Conservation (phyloP, 108 stramenopile species). For the Parietichytrium sp. region DNA sequence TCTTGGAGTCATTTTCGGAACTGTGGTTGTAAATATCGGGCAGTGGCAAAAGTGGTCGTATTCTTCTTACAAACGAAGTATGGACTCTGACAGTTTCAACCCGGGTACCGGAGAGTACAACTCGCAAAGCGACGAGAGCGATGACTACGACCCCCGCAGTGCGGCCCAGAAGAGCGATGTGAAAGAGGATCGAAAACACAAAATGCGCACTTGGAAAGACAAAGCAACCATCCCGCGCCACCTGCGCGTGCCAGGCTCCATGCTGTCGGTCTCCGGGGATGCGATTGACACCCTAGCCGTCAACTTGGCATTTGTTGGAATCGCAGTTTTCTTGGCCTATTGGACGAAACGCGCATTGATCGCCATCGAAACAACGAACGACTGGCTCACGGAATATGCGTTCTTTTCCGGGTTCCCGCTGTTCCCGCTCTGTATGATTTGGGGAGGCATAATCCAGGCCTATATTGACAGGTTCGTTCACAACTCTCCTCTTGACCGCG, state of each 20-base stretch:
- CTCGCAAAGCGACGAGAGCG: too few species aligned
- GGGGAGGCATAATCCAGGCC: not conserved
- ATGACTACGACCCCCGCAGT: too few species aligned
- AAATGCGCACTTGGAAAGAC: constrained; percentile 24
- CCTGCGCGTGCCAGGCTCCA: not conserved
- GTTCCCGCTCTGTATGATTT: constrained; percentile 22
- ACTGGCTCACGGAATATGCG: constrained; percentile 24
- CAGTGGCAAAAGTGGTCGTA: not conserved
- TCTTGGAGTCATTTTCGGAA: constrained; percentile 10
- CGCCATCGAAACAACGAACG: not conserved
- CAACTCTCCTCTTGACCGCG: constrained; percentile 27
- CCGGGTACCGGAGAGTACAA: too few species aligned
- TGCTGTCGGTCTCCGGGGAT: not conserved
- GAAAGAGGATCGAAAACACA: too few species aligned
- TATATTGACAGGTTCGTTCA: constrained; percentile 8
- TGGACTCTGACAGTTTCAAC: too few species aligned
- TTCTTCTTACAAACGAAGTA: not conserved
- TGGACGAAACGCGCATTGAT: constrained; percentile 24
- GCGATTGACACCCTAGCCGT: constrained; percentile 21
- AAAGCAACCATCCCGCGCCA: not conserved
- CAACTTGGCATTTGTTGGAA: not conserved
- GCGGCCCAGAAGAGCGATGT: too few species aligned
- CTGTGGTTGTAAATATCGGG: not conserved
- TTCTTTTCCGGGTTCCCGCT: constrained; percentile 40
- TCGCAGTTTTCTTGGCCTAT: not conserved